These are phyloP conservation scores for Microbotryum silenes-acaulis DNA, from an alignment of 1,284 basidiomycete genomes.

Conservation along the genomic window DNA sequence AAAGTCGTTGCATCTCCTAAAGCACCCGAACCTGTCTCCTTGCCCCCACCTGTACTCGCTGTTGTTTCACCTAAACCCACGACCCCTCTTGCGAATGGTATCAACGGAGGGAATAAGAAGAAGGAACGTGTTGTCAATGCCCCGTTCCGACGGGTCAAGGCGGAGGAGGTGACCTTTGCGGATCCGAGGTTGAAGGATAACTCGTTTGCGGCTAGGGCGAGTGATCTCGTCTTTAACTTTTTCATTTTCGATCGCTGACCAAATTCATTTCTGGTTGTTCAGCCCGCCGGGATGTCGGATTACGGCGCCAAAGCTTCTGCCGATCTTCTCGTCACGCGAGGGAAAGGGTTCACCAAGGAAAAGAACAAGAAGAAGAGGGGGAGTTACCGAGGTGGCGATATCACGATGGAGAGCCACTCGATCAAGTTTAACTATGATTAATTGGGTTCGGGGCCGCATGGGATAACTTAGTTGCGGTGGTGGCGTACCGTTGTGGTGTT, in stretches of 20 bases:
- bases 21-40: constrained; percentile 7
- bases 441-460: too few relatives aligned
- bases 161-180: constrained; percentile 52
- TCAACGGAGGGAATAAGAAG: constrained; percentile 28
- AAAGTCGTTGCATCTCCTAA: constrained; percentile 16
- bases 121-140: constrained; percentile 37
- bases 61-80: constrained; percentile 3
- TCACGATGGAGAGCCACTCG: constrained; percentile 54
- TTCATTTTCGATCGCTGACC: neutral
- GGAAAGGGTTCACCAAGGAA: constrained; percentile 92
- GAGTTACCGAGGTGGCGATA: constrained; percentile 75
- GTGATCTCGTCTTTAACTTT: constrained; percentile 24
- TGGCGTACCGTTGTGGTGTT: too few relatives aligned
- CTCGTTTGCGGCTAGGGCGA: constrained; percentile 70
- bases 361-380: constrained; percentile 94
- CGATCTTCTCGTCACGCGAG: constrained; percentile 86
- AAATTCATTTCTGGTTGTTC: neutral
- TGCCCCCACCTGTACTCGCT: constrained; percentile 13
- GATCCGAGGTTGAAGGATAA: constrained; percentile 67
- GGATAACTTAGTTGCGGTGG: too few relatives aligned
- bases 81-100: constrained; percentile 1
- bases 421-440: constrained; percentile 26
- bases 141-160: constrained; percentile 77
- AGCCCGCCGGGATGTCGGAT: constrained; percentile 61
- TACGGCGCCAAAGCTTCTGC: constrained; percentile 78